phyloP scores from a whole-genome alignment of 139 green algal species.

The Mesotaenium endlicherianum region DNA sequence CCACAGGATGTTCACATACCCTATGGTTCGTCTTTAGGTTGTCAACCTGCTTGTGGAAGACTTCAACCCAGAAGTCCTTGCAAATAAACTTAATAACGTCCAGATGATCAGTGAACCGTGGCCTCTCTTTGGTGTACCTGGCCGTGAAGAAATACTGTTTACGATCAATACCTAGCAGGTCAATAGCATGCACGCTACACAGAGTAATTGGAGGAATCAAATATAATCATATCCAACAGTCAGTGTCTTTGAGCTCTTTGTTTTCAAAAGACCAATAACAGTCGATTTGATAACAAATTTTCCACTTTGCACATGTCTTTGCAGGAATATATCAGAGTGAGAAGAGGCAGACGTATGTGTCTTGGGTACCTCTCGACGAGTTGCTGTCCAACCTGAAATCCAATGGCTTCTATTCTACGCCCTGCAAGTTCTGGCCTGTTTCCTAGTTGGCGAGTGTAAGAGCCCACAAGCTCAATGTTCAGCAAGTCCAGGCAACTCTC shows the following conservation, averaged over 20 bases:
- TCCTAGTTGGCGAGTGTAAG: constrained; percentile 7
- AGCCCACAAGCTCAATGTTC: constrained; percentile 37
- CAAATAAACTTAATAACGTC: constrained; percentile 61
- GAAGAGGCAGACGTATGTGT: background rate
- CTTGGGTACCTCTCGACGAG: constrained; percentile 39
- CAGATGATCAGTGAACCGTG: constrained; percentile 46
- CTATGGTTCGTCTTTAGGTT: constrained; percentile 63
- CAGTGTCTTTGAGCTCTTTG: background rate
- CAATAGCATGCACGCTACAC: no score
- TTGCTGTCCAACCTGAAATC: constrained; percentile 49
- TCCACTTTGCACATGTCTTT: background rate
- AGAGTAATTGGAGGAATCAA: background rate
- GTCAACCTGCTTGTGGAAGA: constrained; percentile 59
- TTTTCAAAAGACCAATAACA: background rate
- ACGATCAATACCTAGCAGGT: no score
- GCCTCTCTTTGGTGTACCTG: constrained; percentile 53
- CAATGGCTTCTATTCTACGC: constrained; percentile 38
- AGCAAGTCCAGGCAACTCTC: constrained; percentile 44
- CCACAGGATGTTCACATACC: background rate
- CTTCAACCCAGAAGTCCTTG: constrained; percentile 57
- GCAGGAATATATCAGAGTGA: background rate
- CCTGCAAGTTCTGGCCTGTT: constrained; percentile 22
- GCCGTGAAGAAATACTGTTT: no score
- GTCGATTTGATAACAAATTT: background rate
- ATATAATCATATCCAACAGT: background rate